Base-by-base conservation (phyloP, 2,329 filamentous ascomycete genomes). In the Ascochyta lentis region DNA sequence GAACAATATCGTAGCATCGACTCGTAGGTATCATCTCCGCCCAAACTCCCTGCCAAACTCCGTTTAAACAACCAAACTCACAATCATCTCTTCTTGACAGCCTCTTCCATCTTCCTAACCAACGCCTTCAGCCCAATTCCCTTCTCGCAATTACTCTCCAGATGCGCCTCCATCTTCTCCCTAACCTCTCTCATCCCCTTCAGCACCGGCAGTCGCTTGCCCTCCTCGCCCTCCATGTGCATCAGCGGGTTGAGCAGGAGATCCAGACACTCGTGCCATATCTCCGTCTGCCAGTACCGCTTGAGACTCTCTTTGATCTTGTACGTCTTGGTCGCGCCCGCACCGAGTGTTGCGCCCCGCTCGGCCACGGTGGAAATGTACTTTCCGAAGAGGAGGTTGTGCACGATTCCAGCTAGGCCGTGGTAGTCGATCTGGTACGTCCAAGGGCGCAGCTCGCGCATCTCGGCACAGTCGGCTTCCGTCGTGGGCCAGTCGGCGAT, bases 351-450 rank as follows among this genome's bases (percentile, higher is more conserved):
- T 15, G 82, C 83, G 15, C 71, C 70, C 35, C 76, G 74, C 52
- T 79, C 78, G 4, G 71, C 80, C 1, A 83, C 73, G 0, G 92
- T 96, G 72, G 96, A 91, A 67, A 99, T 95, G 77, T 98, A 98
- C 70, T 91, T 92, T 9, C 95, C 94, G 72, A 97, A 99, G 3
- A 99, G 84, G 66, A 99, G 84, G 39, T 87, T 89, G 77, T 99
- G 92, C 4, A 98, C 81, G 23, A 91, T 90, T 4, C 92, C 92
- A 0, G 95, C 95, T 0, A 97, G 83, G 12, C 95, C 95, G 75
- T 96, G 91, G 68, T 98, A 96, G 79, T 99, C 95, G 64, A 97
- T 91, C 75, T 99, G 95, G 80, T 92, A 97, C 1, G 94, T 98
- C 95, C 95, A 99, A 0, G 93, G 92, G 1, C 94, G 85, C 53